Conservation (phyloP, 2,329 filamentous ascomycete species). For the Colletotrichum kahawae region DNA sequence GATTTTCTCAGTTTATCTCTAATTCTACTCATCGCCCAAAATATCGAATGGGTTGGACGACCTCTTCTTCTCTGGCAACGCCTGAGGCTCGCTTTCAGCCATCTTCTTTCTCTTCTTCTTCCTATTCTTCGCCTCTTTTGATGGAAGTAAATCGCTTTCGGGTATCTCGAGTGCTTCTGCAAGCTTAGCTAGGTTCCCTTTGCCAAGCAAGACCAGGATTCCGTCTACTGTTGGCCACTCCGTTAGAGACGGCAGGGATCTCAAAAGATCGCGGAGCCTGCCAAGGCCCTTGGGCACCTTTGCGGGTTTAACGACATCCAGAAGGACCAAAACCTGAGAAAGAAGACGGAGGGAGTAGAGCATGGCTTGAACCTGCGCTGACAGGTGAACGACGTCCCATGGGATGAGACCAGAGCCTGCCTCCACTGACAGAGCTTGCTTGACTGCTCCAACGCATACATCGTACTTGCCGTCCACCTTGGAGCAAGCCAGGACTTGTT, state of each 20-base stretch:
- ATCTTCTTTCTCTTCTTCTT: conserved; percentile 16
- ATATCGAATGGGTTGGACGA: conserved; percentile 19
- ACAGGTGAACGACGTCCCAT: conserved; percentile 67
- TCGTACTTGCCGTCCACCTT: conserved; percentile 32
- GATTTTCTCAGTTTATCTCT: neutral
- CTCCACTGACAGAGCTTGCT: conserved; percentile 9
- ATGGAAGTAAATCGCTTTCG: neutral
- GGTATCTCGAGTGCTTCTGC: neutral
- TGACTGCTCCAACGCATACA: conserved; percentile 30
- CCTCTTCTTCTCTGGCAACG: neutral
- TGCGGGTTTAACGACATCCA: conserved; percentile 23
- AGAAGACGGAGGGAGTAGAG: conserved; percentile 67
- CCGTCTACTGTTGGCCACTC: conserved; percentile 10
- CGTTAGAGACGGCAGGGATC: neutral
- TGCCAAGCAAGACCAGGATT: neutral
- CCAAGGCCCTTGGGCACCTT: neutral
- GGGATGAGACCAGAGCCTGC: conserved; percentile 26
- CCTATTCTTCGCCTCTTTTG: conserved; percentile 8
- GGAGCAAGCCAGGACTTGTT: conserved; percentile 14
- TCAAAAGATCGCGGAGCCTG: neutral
- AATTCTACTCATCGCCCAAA: neutral
- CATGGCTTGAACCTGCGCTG: conserved; percentile 63
- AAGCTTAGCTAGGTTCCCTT: neutral
- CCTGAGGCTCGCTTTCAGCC: neutral
- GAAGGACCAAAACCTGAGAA: conserved; percentile 50